phyloP scores from a whole-genome alignment of 2,329 filamentous ascomycete species.

The Trichoderma polysporum region DNA sequence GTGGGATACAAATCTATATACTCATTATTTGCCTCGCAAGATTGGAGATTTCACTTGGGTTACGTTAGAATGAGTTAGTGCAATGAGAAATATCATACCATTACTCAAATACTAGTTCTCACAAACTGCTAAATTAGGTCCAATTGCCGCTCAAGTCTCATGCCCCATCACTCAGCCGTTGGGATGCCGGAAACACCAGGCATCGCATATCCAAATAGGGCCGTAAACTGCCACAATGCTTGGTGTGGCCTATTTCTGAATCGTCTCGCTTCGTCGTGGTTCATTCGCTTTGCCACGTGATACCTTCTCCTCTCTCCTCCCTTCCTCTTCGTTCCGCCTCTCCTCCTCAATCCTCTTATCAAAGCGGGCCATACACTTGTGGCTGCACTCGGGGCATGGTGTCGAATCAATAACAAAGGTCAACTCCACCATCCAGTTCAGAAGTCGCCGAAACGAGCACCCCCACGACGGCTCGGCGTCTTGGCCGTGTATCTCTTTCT shows the following conservation, averaged over 20 bases:
- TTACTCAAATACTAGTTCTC: background rate
- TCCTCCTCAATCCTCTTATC: conserved; percentile 14
- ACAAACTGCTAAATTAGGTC: background rate
- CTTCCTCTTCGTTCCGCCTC: background rate
- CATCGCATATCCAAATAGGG: background rate
- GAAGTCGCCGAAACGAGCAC: background rate
- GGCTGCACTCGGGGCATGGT: conserved; percentile 5
- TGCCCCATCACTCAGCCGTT: background rate
- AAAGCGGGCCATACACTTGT: conserved; percentile 5
- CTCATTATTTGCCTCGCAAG: background rate
- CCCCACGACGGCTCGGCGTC: conserved; percentile 10
- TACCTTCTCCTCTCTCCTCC: background rate
- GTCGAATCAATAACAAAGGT: conserved; percentile 7
- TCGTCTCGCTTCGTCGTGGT: background rate
- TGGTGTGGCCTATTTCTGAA: background rate
- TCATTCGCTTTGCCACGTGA: background rate
- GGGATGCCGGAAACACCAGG: background rate
- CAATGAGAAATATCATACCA: background rate
- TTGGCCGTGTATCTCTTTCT: background rate
- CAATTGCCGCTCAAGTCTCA: background rate
- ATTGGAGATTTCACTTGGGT: background rate
- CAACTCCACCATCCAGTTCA: conserved; percentile 13
- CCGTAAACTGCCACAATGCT: background rate
- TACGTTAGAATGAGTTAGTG: background rate
- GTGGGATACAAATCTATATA: background rate